These are phyloP conservation scores for Periconia sp. DNA, from an alignment of 2,329 filamentous ascomycete species.

Conservation along the genomic window DNA sequence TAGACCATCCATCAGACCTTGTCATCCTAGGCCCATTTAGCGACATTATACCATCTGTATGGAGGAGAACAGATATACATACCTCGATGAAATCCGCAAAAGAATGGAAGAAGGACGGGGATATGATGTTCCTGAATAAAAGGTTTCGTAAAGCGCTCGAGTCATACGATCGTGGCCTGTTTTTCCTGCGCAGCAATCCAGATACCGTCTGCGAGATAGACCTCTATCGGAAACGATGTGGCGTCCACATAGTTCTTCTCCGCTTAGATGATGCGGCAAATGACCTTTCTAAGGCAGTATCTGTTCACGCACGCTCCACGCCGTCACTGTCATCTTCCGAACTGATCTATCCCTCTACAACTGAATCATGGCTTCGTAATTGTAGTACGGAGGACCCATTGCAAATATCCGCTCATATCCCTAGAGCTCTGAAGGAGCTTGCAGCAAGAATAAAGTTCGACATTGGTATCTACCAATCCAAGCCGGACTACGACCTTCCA, in stretches of 20 bases:
- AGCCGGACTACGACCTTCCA: slow-evolving; percentile 21
- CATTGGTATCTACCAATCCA: slow-evolving; percentile 20
- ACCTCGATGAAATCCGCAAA: slow-evolving; percentile 3
- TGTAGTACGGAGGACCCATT: slow-evolving; percentile 18
- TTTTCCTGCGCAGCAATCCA: neutral
- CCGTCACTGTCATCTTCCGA: slow-evolving; percentile 10
- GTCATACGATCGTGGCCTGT: slow-evolving; percentile 22
- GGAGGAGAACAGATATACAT: slow-evolving; percentile 8
- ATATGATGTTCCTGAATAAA: slow-evolving; percentile 33
- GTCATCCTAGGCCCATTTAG: slow-evolving; percentile 14
- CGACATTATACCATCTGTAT: slow-evolving; percentile 12
- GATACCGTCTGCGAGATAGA: slow-evolving; percentile 17
- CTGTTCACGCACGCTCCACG: slow-evolving; percentile 10
- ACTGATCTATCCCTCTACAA: slow-evolving; percentile 5
- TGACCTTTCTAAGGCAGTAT: slow-evolving; percentile 25
- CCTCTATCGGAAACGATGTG: slow-evolving; percentile 29
- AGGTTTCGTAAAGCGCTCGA: slow-evolving; percentile 25
- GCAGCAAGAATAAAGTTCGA: slow-evolving; percentile 30
- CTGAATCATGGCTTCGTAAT: slow-evolving; percentile 24
- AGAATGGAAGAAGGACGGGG: slow-evolving; percentile 31
- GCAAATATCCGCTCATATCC: slow-evolving; percentile 17
- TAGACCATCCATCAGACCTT: slow-evolving; percentile 32
- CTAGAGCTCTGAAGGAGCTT: slow-evolving; percentile 23
- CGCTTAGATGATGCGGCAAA: slow-evolving; percentile 29
- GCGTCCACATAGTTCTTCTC: slow-evolving; percentile 30